Conservation (phyloP, 139 green algal species). For the Coelastrella sp. region DNA sequence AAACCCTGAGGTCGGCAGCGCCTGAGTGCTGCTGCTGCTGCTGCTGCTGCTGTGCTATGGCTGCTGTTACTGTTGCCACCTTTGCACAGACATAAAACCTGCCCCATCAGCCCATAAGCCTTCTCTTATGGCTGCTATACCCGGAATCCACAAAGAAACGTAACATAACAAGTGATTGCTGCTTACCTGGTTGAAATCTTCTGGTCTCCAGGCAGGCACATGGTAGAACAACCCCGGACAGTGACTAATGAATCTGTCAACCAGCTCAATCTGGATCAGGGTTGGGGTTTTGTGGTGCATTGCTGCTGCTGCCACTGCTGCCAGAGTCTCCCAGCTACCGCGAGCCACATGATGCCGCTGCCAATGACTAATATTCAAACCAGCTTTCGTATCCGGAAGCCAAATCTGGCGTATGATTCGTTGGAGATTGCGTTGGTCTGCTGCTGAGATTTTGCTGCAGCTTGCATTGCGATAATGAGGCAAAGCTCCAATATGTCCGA, state of each 20-base stretch:
- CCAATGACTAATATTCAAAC: not conserved
- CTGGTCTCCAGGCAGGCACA: not conserved
- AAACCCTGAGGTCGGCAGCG: too few relatives aligned
- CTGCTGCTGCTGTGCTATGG: too few relatives aligned
- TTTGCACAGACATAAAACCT: too few relatives aligned
- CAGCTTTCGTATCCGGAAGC: not conserved
- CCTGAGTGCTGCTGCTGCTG: too few relatives aligned
- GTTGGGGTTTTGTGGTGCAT: not conserved
- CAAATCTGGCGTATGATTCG: not conserved
- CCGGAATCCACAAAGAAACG: too few relatives aligned
- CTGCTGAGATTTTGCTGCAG: not conserved
- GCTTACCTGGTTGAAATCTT: too few relatives aligned
- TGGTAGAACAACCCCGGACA: constrained; percentile 31
- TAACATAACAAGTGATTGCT: too few relatives aligned
- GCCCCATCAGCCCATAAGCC: too few relatives aligned
- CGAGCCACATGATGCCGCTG: not conserved
- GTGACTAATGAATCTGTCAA: not conserved
- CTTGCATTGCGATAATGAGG: not conserved
- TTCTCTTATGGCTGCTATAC: too few relatives aligned
- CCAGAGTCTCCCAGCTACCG: constrained; percentile 16
- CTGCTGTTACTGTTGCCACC: too few relatives aligned
- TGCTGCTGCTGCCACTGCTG: not conserved
- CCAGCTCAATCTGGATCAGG: constrained; percentile 4
- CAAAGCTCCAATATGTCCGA: constrained; percentile 7
- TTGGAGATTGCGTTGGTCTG: not conserved